A percentile compares a stretch with the other conserved stretches of the same genome.
phyloP scores from a whole-genome alignment of 2,329 filamentous ascomycete genomes.

The Xylariaceae sp. region DNA sequence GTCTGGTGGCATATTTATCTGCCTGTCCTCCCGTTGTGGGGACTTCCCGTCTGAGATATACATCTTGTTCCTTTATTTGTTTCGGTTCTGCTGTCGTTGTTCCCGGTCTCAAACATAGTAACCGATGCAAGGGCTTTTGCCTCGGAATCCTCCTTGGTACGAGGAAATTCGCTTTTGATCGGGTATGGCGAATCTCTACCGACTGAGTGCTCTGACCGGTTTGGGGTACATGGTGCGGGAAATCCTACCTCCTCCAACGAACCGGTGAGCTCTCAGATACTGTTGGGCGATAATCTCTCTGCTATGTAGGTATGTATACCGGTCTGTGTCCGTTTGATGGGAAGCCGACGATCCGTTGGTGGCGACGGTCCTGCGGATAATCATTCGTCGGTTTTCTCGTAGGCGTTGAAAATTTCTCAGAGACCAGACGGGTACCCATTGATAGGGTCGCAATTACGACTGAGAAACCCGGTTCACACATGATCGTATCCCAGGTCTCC shows the following conservation, averaged over 20 bases:
- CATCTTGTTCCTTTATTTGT: not conserved
- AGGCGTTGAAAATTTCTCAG: not conserved
- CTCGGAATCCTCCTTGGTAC: constrained; percentile 1
- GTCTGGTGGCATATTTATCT: not conserved
- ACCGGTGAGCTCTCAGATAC: not conserved
- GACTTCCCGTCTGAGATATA: not conserved
- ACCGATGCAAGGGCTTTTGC: constrained; percentile 3
- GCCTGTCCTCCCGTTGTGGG: not conserved
- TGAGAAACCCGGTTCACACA: not conserved
- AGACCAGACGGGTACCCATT: not conserved
- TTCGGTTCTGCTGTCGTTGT: not conserved
- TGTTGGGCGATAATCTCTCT: not conserved
- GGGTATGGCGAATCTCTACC: not conserved
- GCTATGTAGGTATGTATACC: not conserved
- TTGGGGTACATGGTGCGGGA: not conserved
- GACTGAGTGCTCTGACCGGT: not conserved
- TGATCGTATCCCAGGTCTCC: not conserved
- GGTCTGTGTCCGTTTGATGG: not conserved
- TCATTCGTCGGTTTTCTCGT: not conserved
- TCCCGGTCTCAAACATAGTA: not conserved
- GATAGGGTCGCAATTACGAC: not conserved
- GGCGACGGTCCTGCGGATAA: not conserved
- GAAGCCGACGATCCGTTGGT: not conserved
- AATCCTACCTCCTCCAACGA: not conserved
- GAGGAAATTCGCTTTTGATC: not conserved